A percentile compares a stretch with the other conserved stretches of the same genome.
These are phyloP conservation scores for Lonicera japonica DNA, from an alignment of 129 eudicot species.

Conservation along the genomic window DNA sequence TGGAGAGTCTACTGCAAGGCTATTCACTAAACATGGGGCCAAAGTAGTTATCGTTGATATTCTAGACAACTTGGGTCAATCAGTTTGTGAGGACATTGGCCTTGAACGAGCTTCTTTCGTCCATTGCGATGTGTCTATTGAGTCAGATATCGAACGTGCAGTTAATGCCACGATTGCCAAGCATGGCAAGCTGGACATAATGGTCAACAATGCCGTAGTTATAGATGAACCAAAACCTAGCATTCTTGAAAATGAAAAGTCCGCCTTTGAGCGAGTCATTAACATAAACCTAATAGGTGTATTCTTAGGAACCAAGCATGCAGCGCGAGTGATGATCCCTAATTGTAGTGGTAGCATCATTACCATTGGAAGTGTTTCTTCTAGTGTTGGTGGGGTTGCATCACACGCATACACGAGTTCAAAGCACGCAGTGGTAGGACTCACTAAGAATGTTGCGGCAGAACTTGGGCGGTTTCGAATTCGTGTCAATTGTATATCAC, in stretches of 20 bases:
- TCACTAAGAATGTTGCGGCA: conserved; percentile 29
- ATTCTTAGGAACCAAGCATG: conserved; percentile 36
- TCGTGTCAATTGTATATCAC: conserved; percentile 45
- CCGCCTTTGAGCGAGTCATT: conserved; percentile 26
- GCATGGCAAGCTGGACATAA: conserved; percentile 27
- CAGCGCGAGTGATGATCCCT: conserved; percentile 38
- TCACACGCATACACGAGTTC: conserved; percentile 42
- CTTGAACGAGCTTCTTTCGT: conserved; percentile 6
- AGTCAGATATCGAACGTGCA: conserved; percentile 17
- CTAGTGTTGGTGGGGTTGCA: conserved; percentile 16
- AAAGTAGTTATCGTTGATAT: conserved; percentile 11
- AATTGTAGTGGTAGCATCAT: conserved; percentile 30
- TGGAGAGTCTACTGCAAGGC: conserved; percentile 23
- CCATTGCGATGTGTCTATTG: conserved; percentile 21
- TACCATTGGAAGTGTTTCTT: conserved; percentile 17
- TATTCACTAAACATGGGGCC: conserved; percentile 21
- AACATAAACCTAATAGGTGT: conserved; percentile 17
- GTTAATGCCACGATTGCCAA: conserved; percentile 16
- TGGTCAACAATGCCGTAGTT: conserved; percentile 26
- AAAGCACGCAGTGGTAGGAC: conserved; percentile 49
- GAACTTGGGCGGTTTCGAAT: conserved; percentile 37
- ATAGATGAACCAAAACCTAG: conserved; percentile 3
- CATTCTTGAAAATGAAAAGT: conserved; percentile 18
- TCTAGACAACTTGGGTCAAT: conserved; percentile 18
- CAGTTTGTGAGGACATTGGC: conserved; percentile 19